Base-by-base conservation (phyloP, 2,329 filamentous ascomycete species). In the Xylaria sp. region DNA sequence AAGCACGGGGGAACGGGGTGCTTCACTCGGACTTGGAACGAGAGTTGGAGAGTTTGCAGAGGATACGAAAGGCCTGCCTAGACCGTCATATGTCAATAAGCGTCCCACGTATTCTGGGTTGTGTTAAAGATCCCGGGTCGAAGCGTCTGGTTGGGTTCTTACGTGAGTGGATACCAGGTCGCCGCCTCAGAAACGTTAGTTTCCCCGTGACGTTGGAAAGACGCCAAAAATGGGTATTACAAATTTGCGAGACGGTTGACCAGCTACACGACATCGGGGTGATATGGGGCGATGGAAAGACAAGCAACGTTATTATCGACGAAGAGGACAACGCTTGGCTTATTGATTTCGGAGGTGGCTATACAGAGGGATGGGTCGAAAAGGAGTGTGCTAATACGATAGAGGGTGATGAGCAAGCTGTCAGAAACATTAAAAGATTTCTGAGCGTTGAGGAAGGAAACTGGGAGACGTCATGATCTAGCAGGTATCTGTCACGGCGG, bases 281-380 rank as follows among this genome's bases (percentile, higher is more conserved):
- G 4, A 13, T 57, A 3, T 60, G 64, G 61, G 61, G 44, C 4
- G 49, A 67, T 21, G 56, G 17, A 8, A 67, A 67, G 44, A 25
- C 62, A 10, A n/a, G 19, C 6, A 66, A 57, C 13, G 31, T 64
- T 2, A 13, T 64, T n/a, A 41, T 60, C 6, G 47, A 53, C 31
- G 33, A 43, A 10, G 29, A 44, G 7, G 58, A 52, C 27, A 38
- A 58, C n/a, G 44, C 54, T 6, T 64, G 38, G 37, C 27, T 58
- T 1, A 56, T 60, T 33, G 66, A 72, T 64, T 71, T 72, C 60
- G 67, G 48, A n/a, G 48, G 48, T 8, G 21, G 48, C 4, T 52
- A 25, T 13, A 52, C 48, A 8, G 4, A 38, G 3, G 23, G n/a
- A 6, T 52, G 23, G 10, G 48, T 52, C 3, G 21, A 37, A 2